Evolutionary conservation across 257 asterid species (phyloP), one percentile per base, ranked within the genome.

Genomic region (Solanum appendiculatum): DNA sequence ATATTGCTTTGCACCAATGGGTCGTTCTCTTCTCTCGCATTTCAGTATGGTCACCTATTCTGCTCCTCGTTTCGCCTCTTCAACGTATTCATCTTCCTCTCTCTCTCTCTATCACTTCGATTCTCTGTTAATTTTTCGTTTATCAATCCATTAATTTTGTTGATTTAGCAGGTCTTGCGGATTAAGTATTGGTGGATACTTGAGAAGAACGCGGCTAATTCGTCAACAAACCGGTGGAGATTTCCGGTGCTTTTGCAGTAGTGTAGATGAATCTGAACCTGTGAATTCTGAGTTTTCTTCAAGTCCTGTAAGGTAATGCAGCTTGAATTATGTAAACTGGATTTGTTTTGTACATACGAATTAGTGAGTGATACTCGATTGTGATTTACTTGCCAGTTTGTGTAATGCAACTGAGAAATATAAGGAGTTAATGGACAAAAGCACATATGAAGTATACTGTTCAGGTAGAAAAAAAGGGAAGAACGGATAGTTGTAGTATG

Each of bases 21-120:
- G 94, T 56, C 92, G 95, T 88, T 89, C 93, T 81, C 83, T 93
- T 31, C 89, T 95, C 91, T 94, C 95, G 60, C 96, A 90, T 87
- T 90, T 92, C 91, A 91, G 89, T 86, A 86, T 92, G 88, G 87
- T 94, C 87, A 92, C 95, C 89, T 87, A 31, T 88, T 54, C 93
- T 84, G 87, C 91, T 85, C 98, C 93, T 15, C 92, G 91, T 88
- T 92, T 91, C 92, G 64, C 91, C 87, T 74, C 92, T 89, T 89
- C 95, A 73, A 29, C 88, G 98, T 93, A 91, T 25, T 56, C 27
- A 27, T 27, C 84, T 78, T 63, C 8, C 54, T 5, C 15, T 27
- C 60, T 14, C 34, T 15, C 37, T 77, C 9, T 27, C 27, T 36
- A 7, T 73, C 37, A 11, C n/a, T n/a, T n/a, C n/a, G n/a, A 54